Evolutionary conservation across 345 rosid genomes (phyloP).

Genomic region (Camelina hispida): DNA sequence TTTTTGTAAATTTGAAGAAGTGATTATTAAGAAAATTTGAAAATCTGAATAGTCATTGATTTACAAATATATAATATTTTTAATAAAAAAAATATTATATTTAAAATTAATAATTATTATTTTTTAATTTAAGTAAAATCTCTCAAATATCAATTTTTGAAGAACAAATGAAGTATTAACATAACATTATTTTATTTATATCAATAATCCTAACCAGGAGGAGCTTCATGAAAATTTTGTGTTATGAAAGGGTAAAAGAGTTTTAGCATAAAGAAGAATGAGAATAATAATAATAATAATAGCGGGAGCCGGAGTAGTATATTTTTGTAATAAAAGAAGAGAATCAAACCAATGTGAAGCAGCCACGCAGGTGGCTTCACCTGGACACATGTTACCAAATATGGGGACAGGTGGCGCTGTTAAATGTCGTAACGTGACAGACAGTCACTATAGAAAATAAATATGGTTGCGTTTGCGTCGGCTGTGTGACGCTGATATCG

Average conservation of each 20-base stretch:
- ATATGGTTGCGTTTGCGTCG: slow-evolving; percentile 24
- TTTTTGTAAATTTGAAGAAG: too few relatives aligned
- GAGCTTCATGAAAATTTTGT: too few relatives aligned
- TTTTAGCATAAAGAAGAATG: too few relatives aligned
- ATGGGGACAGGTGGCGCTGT: slow-evolving; percentile 41
- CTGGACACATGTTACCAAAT: slow-evolving; percentile 38
- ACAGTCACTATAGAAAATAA: slow-evolving; percentile 28
- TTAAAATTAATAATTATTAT: too few relatives aligned
- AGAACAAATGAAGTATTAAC: too few relatives aligned
- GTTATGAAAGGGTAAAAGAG: too few relatives aligned
- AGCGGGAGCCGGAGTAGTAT: not conserved
- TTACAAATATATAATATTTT: too few relatives aligned
- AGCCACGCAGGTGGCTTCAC: slow-evolving; percentile 22
- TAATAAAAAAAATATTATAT: too few relatives aligned
- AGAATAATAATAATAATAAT: not conserved
- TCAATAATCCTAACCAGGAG: not conserved
- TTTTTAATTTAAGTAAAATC: too few relatives aligned
- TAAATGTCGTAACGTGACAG: slow-evolving; percentile 33
- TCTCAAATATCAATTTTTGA: too few relatives aligned
- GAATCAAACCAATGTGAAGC: not conserved
- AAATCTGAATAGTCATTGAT: too few relatives aligned
- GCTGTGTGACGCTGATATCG: slow-evolving; percentile 36
- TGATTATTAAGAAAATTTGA: too few relatives aligned
- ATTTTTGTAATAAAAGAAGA: not conserved
- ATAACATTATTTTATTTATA: not conserved